phyloP scores from a whole-genome alignment of 225 moss, liverwort and hornwort species.

The Takakia lepidozioides region DNA sequence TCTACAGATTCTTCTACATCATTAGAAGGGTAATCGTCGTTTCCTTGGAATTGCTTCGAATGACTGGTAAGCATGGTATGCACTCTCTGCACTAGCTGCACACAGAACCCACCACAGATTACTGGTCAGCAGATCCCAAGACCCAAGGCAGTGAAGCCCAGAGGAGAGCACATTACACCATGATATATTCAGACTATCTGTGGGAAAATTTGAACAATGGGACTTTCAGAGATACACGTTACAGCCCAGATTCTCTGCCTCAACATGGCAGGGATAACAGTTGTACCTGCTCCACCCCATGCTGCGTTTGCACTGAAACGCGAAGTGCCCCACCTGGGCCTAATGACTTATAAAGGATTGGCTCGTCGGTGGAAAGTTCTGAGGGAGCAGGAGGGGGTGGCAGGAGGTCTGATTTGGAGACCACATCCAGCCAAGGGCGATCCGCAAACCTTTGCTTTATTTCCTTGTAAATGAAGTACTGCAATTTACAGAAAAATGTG shows the following conservation, averaged over 20 bases:
- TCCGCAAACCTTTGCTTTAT: constrained; percentile 54
- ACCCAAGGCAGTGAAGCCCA: background rate
- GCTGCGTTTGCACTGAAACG: constrained; percentile 80
- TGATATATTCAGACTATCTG: background rate
- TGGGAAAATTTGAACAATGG: background rate
- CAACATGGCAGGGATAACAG: background rate
- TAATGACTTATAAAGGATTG: constrained; percentile 33
- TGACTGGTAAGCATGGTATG: constrained; percentile 59
- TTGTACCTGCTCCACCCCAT: constrained; percentile 71
- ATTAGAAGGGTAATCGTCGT: constrained; percentile 43
- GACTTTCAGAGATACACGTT: background rate
- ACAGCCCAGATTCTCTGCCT: background rate
- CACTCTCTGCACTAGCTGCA: constrained; percentile 70
- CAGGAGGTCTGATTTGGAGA: constrained; percentile 89
- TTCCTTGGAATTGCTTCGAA: constrained; percentile 40
- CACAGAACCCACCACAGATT: constrained; percentile 2
- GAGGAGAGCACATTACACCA: background rate
- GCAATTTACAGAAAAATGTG: constrained; percentile 13
- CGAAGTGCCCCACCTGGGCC: constrained; percentile 72
- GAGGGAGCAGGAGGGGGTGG: constrained; percentile 24
- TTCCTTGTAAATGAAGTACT: constrained; percentile 72
- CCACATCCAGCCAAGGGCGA: constrained; percentile 94
- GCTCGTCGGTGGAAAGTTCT: constrained; percentile 17
- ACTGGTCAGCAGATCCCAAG: background rate
- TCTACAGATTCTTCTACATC: constrained; percentile 15